phyloP scores from a whole-genome alignment of 805 yeast genomes.

The Metschnikowia chrysomelidarum region DNA sequence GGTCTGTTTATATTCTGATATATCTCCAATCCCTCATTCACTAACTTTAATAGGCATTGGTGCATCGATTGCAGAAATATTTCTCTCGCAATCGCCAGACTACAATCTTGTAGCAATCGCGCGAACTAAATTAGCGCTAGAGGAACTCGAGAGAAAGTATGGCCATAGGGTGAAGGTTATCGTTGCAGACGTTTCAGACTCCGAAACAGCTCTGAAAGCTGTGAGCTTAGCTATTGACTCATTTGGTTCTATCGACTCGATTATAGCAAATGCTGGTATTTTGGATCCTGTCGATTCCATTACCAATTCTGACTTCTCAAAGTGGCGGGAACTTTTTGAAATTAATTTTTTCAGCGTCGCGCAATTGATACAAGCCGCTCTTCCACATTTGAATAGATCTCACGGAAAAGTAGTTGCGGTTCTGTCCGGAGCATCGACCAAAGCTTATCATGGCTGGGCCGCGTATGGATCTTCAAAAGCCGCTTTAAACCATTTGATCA shows the following conservation, averaged over 20 bases:
- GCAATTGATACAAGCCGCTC: constrained; percentile 49
- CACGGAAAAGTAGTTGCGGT: constrained; percentile 74
- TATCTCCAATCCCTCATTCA: constrained; percentile 30
- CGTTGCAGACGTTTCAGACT: constrained; percentile 59
- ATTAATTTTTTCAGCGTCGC: constrained; percentile 78
- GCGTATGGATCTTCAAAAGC: constrained; percentile 94
- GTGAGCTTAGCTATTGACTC: constrained; percentile 44
- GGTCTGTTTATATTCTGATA: constrained; percentile 15
- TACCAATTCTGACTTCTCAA: constrained; percentile 48
- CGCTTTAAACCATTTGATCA: constrained; percentile 76
- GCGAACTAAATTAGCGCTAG: constrained; percentile 52
- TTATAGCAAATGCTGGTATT: constrained; percentile 80
- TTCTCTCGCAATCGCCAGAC: constrained; percentile 37
- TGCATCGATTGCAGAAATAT: constrained; percentile 57
- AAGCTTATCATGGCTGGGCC: constrained; percentile 71
- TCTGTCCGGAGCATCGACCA: constrained; percentile 83
- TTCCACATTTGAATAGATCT: constrained; percentile 56
- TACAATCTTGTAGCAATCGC: constrained; percentile 67
- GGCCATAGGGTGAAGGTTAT: constrained; percentile 54
- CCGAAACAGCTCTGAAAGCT: constrained; percentile 32
- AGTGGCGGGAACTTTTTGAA: constrained; percentile 67
- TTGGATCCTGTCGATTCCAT: constrained; percentile 70
- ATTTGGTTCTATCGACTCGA: constrained; percentile 59
- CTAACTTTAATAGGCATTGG: constrained; percentile 65
- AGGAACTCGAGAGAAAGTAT: constrained; percentile 39